Percentiles rank a stretch among this genome's conserved stretches.
Conservation (phyloP, 352 stramenopile species). For the Blastocystis sp. region DNA sequence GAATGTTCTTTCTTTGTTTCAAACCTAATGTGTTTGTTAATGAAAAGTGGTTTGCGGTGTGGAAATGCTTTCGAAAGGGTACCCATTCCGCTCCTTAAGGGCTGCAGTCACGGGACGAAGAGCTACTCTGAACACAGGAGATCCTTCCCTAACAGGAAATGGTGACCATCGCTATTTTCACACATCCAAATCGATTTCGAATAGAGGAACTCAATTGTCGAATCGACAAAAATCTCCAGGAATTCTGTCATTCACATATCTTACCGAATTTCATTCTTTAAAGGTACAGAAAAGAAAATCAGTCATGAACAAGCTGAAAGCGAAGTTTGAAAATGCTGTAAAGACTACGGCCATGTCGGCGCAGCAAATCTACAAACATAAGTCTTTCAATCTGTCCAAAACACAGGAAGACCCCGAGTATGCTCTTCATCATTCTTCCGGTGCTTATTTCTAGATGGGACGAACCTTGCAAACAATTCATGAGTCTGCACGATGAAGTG, state of each 20-base stretch:
- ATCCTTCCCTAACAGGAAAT: no score
- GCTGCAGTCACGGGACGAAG: neutral
- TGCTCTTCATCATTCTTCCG: neutral
- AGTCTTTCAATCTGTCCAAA: conserved; percentile 55
- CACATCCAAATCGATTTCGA: no score
- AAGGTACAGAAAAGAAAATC: neutral
- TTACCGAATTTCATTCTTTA: neutral
- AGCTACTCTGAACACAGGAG: neutral
- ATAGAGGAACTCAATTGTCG: no score
- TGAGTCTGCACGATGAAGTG: conserved; percentile 49
- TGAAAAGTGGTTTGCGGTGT: neutral
- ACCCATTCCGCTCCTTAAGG: neutral
- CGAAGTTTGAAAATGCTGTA: conserved; percentile 22
- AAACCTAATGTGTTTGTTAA: neutral
- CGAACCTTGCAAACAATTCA: conserved; percentile 38
- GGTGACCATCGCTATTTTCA: no score
- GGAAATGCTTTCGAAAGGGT: neutral
- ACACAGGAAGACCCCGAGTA: conserved; percentile 61
- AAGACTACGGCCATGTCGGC: conserved; percentile 48
- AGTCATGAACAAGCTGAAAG: conserved; percentile 59
- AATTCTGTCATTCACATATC: neutral
- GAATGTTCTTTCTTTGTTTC: conserved; percentile 5
- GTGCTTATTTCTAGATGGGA: conserved; percentile 34
- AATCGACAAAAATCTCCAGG: neutral
- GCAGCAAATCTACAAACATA: conserved; percentile 59